phyloP scores from a whole-genome alignment of 2,329 filamentous ascomycete species.

The Claviceps africana region DNA sequence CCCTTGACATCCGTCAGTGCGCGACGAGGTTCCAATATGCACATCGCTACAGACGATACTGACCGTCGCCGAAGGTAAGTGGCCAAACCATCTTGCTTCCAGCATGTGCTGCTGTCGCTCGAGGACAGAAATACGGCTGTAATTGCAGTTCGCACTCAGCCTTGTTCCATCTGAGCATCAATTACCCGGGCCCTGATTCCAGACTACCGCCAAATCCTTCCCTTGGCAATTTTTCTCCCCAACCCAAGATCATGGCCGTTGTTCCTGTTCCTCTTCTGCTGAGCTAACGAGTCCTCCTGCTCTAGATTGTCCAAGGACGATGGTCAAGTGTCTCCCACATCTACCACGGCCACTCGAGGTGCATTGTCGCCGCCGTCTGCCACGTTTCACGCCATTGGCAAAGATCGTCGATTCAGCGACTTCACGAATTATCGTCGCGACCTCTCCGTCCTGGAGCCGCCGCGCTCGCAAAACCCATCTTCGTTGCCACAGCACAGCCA shows the following conservation, averaged over 20 bases:
- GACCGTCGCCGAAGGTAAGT: constrained; percentile 26
- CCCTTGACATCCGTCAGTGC: constrained; percentile 16
- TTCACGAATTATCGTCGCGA: constrained; percentile 60
- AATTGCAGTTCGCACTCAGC: background rate
- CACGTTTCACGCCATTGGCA: constrained; percentile 26
- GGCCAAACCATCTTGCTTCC: background rate
- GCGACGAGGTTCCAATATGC: constrained; percentile 14
- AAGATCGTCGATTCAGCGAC: constrained; percentile 44
- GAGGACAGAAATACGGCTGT: background rate
- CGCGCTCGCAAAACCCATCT: constrained; percentile 32
- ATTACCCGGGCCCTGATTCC: background rate
- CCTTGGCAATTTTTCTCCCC: background rate
- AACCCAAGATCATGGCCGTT: background rate
- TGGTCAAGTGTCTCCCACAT: constrained; percentile 37
- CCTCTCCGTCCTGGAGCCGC: constrained; percentile 51
- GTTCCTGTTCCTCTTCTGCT: background rate
- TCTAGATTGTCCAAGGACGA: constrained; percentile 19
- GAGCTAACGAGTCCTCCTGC: constrained; percentile 1
- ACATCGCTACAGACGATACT: constrained; percentile 27
- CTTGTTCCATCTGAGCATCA: background rate
- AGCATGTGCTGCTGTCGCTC: background rate
- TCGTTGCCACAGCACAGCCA: constrained; percentile 33
- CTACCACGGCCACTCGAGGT: constrained; percentile 28
- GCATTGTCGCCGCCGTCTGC: constrained; percentile 33
- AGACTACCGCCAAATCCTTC: background rate